These are phyloP conservation scores for Pseudopyricularia cyperi DNA, from an alignment of 2,329 filamentous ascomycete species.

Conservation along the genomic window DNA sequence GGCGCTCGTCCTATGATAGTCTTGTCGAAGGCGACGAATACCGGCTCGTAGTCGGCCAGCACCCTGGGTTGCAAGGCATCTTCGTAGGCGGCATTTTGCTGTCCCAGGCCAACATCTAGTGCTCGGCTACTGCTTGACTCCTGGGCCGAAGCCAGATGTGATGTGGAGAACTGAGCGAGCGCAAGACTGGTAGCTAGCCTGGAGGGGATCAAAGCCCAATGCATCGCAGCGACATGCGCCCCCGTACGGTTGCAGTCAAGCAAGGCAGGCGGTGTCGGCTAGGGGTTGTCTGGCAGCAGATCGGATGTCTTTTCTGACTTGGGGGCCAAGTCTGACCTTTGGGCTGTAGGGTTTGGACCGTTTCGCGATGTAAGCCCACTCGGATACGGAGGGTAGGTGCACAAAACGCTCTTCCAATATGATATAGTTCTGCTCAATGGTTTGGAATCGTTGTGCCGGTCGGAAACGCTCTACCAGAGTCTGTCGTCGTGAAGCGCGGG, in stretches of 20 bases:
- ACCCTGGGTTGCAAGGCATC: neutral
- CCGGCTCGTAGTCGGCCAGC: conserved; percentile 36
- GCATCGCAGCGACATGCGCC: conserved; percentile 31
- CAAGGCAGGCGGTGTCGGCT: neutral
- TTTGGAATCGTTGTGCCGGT: neutral
- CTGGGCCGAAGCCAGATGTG: conserved; percentile 48
- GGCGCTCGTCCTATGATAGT: conserved; percentile 50
- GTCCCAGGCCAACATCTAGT: neutral
- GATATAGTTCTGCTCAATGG: neutral
- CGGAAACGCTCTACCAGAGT: neutral
- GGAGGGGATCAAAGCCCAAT: conserved; percentile 25
- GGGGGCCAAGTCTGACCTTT: neutral
- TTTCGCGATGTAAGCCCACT: too few relatives aligned
- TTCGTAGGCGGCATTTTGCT: neutral
- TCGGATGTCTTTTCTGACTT: neutral
- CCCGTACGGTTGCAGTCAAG: conserved; percentile 19
- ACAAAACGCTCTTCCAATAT: neutral
- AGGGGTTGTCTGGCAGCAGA: neutral
- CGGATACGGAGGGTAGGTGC: neutral
- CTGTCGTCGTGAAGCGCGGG: neutral
- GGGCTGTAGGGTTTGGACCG: too few relatives aligned
- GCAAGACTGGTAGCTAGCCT: conserved; percentile 53
- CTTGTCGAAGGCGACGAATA: conserved; percentile 48
- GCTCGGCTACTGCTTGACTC: conserved; percentile 22
- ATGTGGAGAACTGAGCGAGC: conserved; percentile 42